phyloP scores from a whole-genome alignment of 1,139 yeast genomes.

The Debaryomyces subglobosus region DNA sequence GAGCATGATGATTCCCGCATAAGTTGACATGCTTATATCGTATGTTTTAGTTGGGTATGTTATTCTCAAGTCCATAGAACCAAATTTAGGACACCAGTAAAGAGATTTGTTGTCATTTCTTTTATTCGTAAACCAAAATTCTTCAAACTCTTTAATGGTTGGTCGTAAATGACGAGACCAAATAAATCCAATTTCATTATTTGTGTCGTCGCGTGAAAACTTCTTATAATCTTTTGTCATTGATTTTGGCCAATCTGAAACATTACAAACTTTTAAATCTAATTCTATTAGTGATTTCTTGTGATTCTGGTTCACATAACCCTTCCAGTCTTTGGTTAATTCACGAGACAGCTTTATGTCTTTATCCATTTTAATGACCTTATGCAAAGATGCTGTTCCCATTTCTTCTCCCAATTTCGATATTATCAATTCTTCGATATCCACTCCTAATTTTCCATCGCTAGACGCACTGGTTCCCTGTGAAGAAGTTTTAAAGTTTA shows the following conservation, averaged over 20 bases:
- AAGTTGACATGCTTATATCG: constrained; percentile 79
- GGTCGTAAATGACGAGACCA: constrained; percentile 47
- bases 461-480: constrained; percentile 16
- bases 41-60: constrained; percentile 70
- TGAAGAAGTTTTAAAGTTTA: constrained; percentile 46
- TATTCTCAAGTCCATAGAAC: constrained; percentile 76
- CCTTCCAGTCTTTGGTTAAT: constrained; percentile 56
- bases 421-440: constrained; percentile 72
- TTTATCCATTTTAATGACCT: constrained; percentile 85
- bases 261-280: constrained; percentile 58
- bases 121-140: constrained; percentile 51
- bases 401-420: constrained; percentile 74
- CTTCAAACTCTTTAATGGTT: constrained; percentile 44
- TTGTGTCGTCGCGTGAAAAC: constrained; percentile 40
- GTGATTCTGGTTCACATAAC: constrained; percentile 22
- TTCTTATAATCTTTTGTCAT: constrained; percentile 61
- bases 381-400: constrained; percentile 79
- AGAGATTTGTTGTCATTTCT: constrained; percentile 75
- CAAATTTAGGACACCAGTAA: constrained; percentile 83
- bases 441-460: constrained; percentile 42
- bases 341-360: constrained; percentile 76
- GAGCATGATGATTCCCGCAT: constrained; percentile 76
- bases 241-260: constrained; percentile 53
- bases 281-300: constrained; percentile 33
- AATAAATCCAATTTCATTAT: constrained; percentile 50